Base-by-base conservation (phyloP, 352 stramenopile species). In the Pythium rhizo-oryzae region DNA sequence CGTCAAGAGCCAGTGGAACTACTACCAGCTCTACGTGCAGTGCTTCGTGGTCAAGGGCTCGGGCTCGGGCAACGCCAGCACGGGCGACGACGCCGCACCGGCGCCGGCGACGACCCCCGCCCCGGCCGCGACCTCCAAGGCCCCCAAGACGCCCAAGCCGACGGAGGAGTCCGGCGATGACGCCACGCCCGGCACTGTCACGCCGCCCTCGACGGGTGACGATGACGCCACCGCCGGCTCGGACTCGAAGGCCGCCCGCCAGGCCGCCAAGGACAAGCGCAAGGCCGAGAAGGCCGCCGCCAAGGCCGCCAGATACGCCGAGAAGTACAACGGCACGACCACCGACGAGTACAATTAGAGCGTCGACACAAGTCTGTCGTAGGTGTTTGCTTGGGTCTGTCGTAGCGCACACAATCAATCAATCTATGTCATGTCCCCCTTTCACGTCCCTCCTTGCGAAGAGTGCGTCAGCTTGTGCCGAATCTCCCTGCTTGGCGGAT, bases 1-100 rank as follows among this genome's bases (percentile, higher is more conserved):
- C n/a, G 59, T 68, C 53, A 72, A 72, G 59, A 49, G 53, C 53
- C 47, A 72, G 46, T 72, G 66, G 66, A 61, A 72, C 46, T 61
- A 72, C 66, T 72, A 72, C 66, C 66, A 72, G 66, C 59, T 72
- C 19, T 72, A 72, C 53, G 55, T 59, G 43, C 66, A 72, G 66
- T 72, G 66, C 66, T 72, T 72, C 54, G 52, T 61, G 28, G 57
- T 72, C 30, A 67, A 65, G 52, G 63, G 63, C 59, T 68, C 66
- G 24, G 59, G 50, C 30, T 39, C 28, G 15, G 62, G 62, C 30
- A 53, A 21, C 28, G 46, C 30, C 3, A 44, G 9, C 8, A 23
- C 50, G 15, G 25, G 49, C 59, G 49, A 50, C 24, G 49, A 59
- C 28, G 46, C 37, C 19, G 57, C 25, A 13, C 18, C 55, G 16